Base-by-base conservation (phyloP, 2,329 filamentous ascomycete genomes). In the Colletotrichum somersetense region DNA sequence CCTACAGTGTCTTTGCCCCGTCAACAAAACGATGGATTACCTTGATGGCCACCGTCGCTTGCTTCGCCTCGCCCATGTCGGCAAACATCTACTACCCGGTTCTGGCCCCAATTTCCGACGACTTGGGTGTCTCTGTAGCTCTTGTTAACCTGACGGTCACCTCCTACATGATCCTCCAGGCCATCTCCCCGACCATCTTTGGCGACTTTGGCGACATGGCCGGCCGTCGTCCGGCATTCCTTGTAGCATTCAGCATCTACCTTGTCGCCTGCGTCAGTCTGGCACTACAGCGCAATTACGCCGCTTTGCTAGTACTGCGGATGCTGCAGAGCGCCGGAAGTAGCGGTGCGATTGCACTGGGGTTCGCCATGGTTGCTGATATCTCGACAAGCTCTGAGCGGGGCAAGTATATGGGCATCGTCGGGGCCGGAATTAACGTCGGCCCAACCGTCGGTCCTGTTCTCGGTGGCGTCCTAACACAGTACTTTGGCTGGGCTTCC, bases 331-430 rank as follows among this genome's bases (percentile, higher is more conserved):
- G 89, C 42, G 84, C 85, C 0, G 91, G 92, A 0, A 91, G 89
- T 77, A 91, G 89, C 75, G 90, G 90, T 0, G 92, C 91, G 0
- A 84, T 94, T n/a, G 91, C 93, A 0, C 83, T 96, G 1, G 89
- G 89, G 0, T 92, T 88, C 73, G 93, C 90, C 2, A 89, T 94
- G 1, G 88, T 95, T 18, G 91, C 91, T 0, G 93, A 96, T 76
- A 86, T 95, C 6, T 87, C 91, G 0, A 89, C 91, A 0, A 90
- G 88, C 57, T 86, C 88, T 0, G 92, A 96, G 79, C 85, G 93
- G 75, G 93, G 93, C 3, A 88, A 87, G 67, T 95, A 93, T 77
- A 91, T 95, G 83, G 92, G 89, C 62, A 87, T 91, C 72, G 88
- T 91, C n/a, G 87, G 86, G 42, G 85, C 85, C 5, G 90, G 88